Percentiles rank a stretch among this genome's conserved stretches.
These are phyloP conservation scores for Aspergillus aculeatus DNA, from an alignment of 2,329 filamentous ascomycete species.

Conservation along the genomic window DNA sequence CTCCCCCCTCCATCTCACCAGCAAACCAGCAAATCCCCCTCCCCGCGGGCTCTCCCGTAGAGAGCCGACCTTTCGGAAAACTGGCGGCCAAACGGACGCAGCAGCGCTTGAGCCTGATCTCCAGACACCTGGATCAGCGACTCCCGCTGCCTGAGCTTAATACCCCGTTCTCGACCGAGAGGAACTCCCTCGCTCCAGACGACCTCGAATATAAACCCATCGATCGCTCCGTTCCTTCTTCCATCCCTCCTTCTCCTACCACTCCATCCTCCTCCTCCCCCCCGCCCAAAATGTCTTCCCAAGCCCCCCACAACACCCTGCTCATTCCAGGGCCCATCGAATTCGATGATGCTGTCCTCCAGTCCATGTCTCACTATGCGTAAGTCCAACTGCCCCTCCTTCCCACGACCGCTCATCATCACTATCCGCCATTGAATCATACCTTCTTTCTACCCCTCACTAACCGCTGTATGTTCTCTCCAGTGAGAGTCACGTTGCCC, in stretches of 20 bases:
- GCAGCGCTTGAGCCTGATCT: conserved; percentile 59
- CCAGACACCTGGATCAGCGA: conserved; percentile 59
- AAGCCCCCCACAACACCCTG: conserved; percentile 67
- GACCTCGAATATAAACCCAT: conserved; percentile 53
- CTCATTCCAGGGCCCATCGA: conserved; percentile 97
- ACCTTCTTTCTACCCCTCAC: not conserved
- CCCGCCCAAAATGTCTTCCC: conserved; percentile 53
- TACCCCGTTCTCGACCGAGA: conserved; percentile 63
- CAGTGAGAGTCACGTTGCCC: conserved; percentile 91
- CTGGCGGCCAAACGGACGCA: conserved; percentile 50
- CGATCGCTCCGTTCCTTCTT: conserved; percentile 30
- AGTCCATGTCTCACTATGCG: conserved; percentile 90
- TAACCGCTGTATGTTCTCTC: not conserved
- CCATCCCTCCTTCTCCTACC: conserved; percentile 17
- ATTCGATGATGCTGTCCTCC: conserved; percentile 94
- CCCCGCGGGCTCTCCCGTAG: conserved; percentile 34
- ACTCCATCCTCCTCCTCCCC: conserved; percentile 7
- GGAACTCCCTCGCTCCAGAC: conserved; percentile 52
- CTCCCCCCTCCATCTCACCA: conserved; percentile 11
- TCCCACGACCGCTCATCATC: conserved; percentile 6
- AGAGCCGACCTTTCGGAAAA: conserved; percentile 39
- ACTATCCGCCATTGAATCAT: not conserved
- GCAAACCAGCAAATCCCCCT: conserved; percentile 11
- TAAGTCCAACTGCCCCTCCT: conserved; percentile 22
- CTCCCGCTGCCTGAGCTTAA: conserved; percentile 58